Evolutionary conservation across 139 green algal genomes (phyloP), one percentile per base, ranked within the genome.

Genomic region (Trebouxia sp.): DNA sequence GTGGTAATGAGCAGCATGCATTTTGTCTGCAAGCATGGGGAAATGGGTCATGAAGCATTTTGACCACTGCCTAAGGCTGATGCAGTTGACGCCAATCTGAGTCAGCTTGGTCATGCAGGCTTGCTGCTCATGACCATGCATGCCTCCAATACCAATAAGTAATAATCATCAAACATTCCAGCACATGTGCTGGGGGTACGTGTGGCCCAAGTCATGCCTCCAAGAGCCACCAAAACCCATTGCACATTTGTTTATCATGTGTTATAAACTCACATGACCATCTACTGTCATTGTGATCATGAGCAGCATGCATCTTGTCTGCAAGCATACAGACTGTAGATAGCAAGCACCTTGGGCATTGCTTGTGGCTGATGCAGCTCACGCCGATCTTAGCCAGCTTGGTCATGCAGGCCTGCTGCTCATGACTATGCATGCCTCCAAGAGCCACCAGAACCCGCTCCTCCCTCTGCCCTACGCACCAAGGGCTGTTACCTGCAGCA

Each of bases 301-400:
- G n/a, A n/a, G n/a, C n/a, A n/a, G n/a, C n/a, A n/a, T n/a, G n/a
- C n/a, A n/a, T n/a, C n/a, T n/a, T n/a, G 12, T 32, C 9, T 69
- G 24, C 20, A 12, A 69, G 56, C 56, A 39, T 35, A 39, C n/a
- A 22, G 30, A 35, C n/a, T 35, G n/a, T 35, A 30, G 56, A 22
- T n/a, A n/a, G n/a, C n/a, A n/a, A n/a, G n/a, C 42, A 77, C 69
- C 69, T 41, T 15, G 42, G 22, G 42, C 69, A 77, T 24, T 56
- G 24, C 0, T 30, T 38, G n/a, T 77, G 69, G 41, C 24, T 41
- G 26, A 77, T 10, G 26, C 41, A 77, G 0, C 39, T 12, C 26
- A 77, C 43, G 14, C 69, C 41, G 1, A 77, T 51, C 8, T 77
- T 77, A 41, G 69, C 42, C 6, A 77, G 69, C 69, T 51, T 37